Conservation (phyloP, 306 rosid genomes). For the Hippophae rhamnoides region DNA sequence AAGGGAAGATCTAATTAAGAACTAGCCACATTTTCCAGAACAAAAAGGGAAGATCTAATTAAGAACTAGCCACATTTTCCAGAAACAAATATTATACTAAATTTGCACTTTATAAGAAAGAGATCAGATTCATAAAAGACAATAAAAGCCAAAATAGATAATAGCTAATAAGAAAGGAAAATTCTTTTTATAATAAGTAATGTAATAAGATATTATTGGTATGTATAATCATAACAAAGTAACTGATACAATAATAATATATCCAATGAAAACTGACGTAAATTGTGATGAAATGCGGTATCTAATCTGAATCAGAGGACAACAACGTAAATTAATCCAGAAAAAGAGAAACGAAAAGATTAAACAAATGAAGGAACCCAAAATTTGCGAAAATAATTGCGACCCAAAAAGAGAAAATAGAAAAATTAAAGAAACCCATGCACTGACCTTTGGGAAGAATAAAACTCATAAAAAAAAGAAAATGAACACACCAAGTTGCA, state of each 20-base stretch:
- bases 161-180: neutral
- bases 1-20: neutral
- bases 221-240: too few species aligned
- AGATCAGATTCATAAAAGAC: conserved; percentile 19
- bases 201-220: too few species aligned
- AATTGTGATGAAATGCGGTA: neutral
- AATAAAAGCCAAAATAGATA: neutral
- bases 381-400: conserved; percentile 3
- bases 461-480: conserved; percentile 26
- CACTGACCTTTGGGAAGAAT: conserved; percentile 33
- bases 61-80: neutral
- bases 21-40: neutral
- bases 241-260: too few species aligned
- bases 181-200: neutral
- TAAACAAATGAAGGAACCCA: conserved; percentile 7
- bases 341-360: neutral
- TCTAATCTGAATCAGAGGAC: conserved; percentile 2
- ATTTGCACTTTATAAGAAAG: neutral
- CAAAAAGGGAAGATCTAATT: neutral
- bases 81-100: neutral
- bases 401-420: conserved; percentile 10
- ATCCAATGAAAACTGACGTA: too few species aligned
- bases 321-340: neutral
- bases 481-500: conserved; percentile 14
- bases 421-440: conserved; percentile 13